These are phyloP conservation scores for Penicillium sp. DNA, from an alignment of 2,329 filamentous ascomycete species.

Conservation along the genomic window DNA sequence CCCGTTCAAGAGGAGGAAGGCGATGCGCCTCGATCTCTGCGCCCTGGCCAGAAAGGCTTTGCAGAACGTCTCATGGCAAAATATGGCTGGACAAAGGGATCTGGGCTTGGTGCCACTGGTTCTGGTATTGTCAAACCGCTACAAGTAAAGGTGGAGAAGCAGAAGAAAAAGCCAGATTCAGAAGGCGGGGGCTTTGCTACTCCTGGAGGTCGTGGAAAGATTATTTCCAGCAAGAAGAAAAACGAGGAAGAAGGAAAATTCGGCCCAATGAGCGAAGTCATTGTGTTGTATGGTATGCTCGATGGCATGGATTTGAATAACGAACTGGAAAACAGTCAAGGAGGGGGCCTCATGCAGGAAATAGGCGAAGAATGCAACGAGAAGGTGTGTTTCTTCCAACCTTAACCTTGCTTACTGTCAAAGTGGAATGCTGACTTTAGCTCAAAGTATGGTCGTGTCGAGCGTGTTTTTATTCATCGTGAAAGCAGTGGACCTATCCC, in stretches of 20 bases:
- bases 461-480: constrained; percentile 71
- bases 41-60: constrained; percentile 78
- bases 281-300: constrained; percentile 80
- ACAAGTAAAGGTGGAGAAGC: constrained; percentile 78
- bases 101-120: constrained; percentile 76
- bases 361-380: constrained; percentile 91
- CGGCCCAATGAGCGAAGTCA: constrained; percentile 73
- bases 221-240: constrained; percentile 70
- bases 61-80: constrained; percentile 86
- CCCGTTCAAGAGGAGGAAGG: constrained; percentile 34
- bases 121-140: constrained; percentile 83
- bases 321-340: constrained; percentile 65
- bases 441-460: constrained; percentile 71
- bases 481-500: constrained; percentile 51
- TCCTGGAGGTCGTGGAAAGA: constrained; percentile 67
- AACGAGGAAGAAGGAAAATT: constrained; percentile 54
- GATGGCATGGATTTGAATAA: constrained; percentile 74
- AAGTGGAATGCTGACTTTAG: not conserved
- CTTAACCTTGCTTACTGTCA: not conserved
- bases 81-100: constrained; percentile 87
- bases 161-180: constrained; percentile 71
- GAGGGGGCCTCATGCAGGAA: constrained; percentile 73
- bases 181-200: constrained; percentile 75
- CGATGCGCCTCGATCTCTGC: constrained; percentile 53
- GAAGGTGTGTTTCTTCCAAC: constrained; percentile 50